Percentiles rank a stretch among this genome's conserved stretches.
phyloP scores from a whole-genome alignment of 768 basidiomycete genomes.

The Mycena venus region DNA sequence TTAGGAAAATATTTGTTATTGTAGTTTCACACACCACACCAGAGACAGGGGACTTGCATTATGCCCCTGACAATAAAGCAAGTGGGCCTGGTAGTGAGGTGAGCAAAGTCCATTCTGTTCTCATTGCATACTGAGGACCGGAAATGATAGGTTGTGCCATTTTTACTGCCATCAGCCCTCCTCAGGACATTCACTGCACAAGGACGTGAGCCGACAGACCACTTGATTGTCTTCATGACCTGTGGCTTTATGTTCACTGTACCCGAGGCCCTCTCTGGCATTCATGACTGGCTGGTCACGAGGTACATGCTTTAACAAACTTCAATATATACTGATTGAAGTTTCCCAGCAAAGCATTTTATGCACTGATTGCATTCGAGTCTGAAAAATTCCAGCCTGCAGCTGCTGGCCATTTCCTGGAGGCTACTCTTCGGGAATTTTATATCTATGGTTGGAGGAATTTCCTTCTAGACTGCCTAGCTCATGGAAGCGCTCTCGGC shows the following conservation, averaged over 20 bases:
- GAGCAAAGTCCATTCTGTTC: no score
- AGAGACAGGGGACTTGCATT: no score
- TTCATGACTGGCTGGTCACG: not conserved
- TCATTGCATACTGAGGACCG: no score
- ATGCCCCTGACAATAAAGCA: no score
- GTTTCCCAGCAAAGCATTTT: not conserved
- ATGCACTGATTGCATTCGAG: not conserved
- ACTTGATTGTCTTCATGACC: not conserved
- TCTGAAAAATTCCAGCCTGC: not conserved
- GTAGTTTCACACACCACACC: no score
- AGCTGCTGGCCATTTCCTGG: not conserved
- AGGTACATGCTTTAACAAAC: not conserved
- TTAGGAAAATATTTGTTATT: no score
- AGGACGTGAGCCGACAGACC: not conserved
- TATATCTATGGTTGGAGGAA: not conserved
- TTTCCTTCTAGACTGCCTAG: not conserved
- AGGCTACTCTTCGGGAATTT: not conserved
- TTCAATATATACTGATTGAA: not conserved
- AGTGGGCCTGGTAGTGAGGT: no score
- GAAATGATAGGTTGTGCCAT: no score
- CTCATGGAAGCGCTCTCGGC: not conserved
- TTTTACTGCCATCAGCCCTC: no score
- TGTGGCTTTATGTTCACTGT: no score
- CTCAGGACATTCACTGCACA: not conserved
- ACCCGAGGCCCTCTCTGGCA: no score